A percentile compares a stretch with the other conserved stretches of the same genome.
These are phyloP conservation scores for Eutypa lata DNA, from an alignment of 2,329 filamentous ascomycete genomes.

Conservation along the genomic window DNA sequence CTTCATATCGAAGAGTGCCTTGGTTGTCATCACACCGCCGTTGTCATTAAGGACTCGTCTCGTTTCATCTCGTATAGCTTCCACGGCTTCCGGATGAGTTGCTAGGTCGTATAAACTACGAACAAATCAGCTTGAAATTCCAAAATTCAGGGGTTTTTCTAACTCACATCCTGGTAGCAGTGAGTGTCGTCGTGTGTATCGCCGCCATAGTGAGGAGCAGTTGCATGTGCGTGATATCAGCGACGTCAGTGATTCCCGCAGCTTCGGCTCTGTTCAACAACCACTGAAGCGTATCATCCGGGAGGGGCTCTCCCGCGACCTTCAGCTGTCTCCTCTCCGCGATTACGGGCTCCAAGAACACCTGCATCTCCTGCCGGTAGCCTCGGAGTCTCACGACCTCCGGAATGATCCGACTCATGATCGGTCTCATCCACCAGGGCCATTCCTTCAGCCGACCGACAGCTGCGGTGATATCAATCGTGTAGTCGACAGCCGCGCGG, in stretches of 20 bases:
- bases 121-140: not conserved
- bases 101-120: not conserved
- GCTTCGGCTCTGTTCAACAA: not conserved
- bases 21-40: not conserved
- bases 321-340: not conserved
- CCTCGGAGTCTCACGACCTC: not conserved
- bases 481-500: not conserved
- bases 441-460: not conserved
- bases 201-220: not conserved
- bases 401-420: not conserved
- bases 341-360: not conserved
- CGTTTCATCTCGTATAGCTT: not conserved
- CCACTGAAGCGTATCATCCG: not conserved
- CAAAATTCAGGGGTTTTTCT: not conserved
- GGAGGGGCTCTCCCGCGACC: not conserved
- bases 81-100: not conserved
- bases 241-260: not conserved
- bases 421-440: not conserved
- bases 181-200: not conserved
- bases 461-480: not conserved
- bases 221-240: not conserved
- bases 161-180: not conserved
- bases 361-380: not conserved
- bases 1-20: not conserved
- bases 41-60: not conserved